Conservation (phyloP, 148 eudicot genomes). For the Salicornia ramosissima region DNA sequence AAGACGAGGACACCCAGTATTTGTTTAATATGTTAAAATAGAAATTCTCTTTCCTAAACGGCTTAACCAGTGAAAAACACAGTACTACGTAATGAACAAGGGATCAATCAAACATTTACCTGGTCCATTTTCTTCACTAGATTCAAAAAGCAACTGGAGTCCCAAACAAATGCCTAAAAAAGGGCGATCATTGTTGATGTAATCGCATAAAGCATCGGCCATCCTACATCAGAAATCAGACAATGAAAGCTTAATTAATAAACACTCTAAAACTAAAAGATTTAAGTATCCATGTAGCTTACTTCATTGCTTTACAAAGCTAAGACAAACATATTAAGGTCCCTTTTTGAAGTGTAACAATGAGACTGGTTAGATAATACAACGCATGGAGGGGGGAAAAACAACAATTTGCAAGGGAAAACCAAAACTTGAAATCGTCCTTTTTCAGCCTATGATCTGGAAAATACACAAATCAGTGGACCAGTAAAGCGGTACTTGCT, state of each 20-base stretch:
- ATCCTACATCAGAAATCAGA: conserved; percentile 40
- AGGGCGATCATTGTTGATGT: conserved; percentile 91
- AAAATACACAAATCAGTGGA: no score
- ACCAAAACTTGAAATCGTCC: no score
- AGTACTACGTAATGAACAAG: background rate
- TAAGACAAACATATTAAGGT: background rate
- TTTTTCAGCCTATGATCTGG: no score
- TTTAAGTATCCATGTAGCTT: no score
- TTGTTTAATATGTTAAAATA: no score
- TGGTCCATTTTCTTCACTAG: conserved; percentile 88
- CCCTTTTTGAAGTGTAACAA: background rate
- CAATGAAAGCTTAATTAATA: background rate
- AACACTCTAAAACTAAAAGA: no score
- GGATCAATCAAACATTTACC: conserved; percentile 34
- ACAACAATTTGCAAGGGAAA: background rate
- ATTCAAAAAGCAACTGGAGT: conserved; percentile 88
- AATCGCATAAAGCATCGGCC: conserved; percentile 79
- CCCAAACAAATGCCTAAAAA: conserved; percentile 98
- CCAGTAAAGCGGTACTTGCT: no score
- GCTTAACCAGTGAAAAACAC: no score
- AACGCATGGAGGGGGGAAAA: background rate
- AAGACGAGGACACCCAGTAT: no score
- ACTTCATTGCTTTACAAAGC: background rate
- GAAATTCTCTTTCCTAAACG: no score
- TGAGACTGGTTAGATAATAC: background rate